Evolutionary conservation across 257 asterid genomes (phyloP).

Genomic region (Pogostemon cablin): DNA sequence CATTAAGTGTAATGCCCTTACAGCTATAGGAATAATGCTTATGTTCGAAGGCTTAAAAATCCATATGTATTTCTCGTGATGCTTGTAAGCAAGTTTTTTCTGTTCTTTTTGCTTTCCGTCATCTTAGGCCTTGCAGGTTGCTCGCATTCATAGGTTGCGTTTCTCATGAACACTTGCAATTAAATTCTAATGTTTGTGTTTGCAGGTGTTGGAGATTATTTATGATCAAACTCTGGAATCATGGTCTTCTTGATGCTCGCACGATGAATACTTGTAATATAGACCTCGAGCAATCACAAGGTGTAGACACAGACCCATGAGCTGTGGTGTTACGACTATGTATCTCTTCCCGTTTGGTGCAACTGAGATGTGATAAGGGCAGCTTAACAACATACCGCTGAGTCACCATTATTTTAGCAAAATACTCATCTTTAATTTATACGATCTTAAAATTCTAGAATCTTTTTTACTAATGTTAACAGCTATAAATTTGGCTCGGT

Average conservation of each 20-base stretch:
- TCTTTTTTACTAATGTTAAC: neutral
- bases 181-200: conserved; percentile 13
- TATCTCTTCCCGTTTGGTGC: neutral
- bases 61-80: neutral
- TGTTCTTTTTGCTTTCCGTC: neutral
- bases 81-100: neutral
- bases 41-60: neutral
- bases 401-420: neutral
- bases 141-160: neutral
- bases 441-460: neutral
- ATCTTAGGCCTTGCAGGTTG: neutral
- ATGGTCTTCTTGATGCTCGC: conserved; percentile 89
- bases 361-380: neutral
- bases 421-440: neutral
- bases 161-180: neutral
- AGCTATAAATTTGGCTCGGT: neutral
- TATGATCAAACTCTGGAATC: conserved; percentile 92
- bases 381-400: no score
- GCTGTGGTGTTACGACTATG: neutral
- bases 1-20: neutral
- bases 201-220: conserved; percentile 95
- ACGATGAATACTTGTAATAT: conserved; percentile 73
- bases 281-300: conserved; percentile 55
- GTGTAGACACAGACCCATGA: conserved; percentile 43
- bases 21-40: neutral